Base-by-base conservation (phyloP, 371 early-diverging fungal genomes). In the Mucor circinelloides region DNA sequence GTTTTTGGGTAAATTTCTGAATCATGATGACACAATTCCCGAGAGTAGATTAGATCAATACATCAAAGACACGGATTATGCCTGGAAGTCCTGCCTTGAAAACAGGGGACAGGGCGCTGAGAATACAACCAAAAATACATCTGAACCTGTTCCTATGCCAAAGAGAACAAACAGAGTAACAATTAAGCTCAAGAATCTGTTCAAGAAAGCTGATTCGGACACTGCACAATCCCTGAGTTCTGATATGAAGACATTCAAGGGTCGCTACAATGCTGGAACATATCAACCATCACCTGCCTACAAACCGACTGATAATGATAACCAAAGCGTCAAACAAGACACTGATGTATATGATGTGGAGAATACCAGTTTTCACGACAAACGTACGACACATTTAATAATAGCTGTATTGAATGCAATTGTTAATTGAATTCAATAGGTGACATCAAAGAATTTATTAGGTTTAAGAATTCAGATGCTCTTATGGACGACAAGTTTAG, bases 1-100 rank as follows among this genome's bases (percentile, higher is more conserved):
- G 0, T 34, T 30, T 19, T 9, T 66, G 6, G 17, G 34, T 6
- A 34, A 27, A 48, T 46, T 66, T 32, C 28, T 66, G 2, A 66
- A 59, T 23, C 66, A 66, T 19, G 66, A 66, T 19, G 66, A 66
- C 40, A 59, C 34, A 15, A 66, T 66, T 48, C 30, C 66, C 1
- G 66, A 66, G 28, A 25, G 21, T 1, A 23, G 36, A 6, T 28
- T 66, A 12, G 13, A 66, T 15, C 10, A 59, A 13, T 36, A 60
- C 17, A 36, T 50, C 2, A 52, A 66, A 30, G 30, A 59, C 3
- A 58, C 58, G 2, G 23, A 48, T 21, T n/a, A 21, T 2, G 40
- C 38, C 40, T 55, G 54, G 55, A 27, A 30, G 17, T 32, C 6
- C 19, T 1, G 52, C 2, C 15, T 46, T 19, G 13, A 30, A 12